phyloP scores from a whole-genome alignment of 2,329 filamentous ascomycete genomes.

The Purpureocillium lavendulum region DNA sequence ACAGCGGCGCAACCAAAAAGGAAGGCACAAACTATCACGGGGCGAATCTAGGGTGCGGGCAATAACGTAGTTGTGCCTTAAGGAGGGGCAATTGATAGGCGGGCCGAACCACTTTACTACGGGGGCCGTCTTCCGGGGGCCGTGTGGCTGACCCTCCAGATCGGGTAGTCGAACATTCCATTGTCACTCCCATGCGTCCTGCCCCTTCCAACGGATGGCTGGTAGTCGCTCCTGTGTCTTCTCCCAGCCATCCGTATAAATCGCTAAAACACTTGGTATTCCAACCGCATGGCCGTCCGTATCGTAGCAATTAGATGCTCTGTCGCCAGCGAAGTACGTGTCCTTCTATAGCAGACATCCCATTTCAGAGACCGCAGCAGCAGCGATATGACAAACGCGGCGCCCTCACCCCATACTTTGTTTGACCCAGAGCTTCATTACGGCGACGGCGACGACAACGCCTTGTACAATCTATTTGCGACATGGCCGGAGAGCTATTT shows the following conservation, averaged over 20 bases:
- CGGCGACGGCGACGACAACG: too few species aligned
- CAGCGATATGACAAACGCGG: not conserved
- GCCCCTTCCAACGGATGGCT: not conserved
- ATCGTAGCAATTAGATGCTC: not conserved
- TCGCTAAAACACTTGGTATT: not conserved
- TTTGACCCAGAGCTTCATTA: not conserved
- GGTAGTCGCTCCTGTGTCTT: not conserved
- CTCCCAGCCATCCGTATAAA: not conserved
- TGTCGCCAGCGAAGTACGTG: not conserved
- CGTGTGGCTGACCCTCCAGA: constrained; percentile 1
- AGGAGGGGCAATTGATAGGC: too few species aligned
- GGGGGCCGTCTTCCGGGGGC: constrained; percentile 1
- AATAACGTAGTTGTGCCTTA: too few species aligned
- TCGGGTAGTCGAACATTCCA: not conserved
- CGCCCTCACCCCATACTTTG: not conserved
- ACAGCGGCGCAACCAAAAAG: too few species aligned
- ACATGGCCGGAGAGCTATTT: too few species aligned
- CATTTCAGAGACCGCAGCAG: not conserved
- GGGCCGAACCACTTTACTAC: not conserved
- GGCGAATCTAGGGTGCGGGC: too few species aligned
- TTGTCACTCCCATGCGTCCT: not conserved
- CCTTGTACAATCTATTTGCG: too few species aligned
- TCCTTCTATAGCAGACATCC: not conserved
- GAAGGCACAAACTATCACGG: too few species aligned
- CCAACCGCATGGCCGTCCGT: not conserved